Evolutionary conservation across 176 grass and related monocot species (phyloP).

Genomic region (Eremochloa ophiuroides): DNA sequence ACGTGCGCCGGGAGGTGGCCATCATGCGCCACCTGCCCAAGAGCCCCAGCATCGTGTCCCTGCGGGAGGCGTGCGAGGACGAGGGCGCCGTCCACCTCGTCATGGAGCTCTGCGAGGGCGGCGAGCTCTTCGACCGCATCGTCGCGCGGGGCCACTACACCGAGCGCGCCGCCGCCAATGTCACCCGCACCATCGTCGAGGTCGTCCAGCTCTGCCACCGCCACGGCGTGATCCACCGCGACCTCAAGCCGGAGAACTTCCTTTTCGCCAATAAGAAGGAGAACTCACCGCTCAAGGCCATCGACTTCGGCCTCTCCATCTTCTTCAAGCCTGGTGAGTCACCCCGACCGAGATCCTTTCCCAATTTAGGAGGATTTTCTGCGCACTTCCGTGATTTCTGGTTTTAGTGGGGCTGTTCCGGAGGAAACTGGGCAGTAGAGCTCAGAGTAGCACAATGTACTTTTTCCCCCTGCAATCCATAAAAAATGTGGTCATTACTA

Average conservation of each 20-base stretch:
- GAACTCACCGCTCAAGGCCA: conserved; percentile 94
- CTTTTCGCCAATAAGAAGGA: conserved; percentile 96
- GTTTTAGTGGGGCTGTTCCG: conserved; percentile 5
- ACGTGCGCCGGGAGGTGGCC: conserved; percentile 95
- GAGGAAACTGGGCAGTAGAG: not conserved
- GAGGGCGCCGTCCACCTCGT: conserved; percentile 92
- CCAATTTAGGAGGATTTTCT: conserved; percentile 26
- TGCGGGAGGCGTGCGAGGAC: conserved; percentile 95
- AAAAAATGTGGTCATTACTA: not conserved
- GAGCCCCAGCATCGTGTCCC: conserved; percentile 67
- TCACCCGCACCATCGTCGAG: conserved; percentile 86
- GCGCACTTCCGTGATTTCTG: not conserved
- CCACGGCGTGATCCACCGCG: conserved; percentile 92
- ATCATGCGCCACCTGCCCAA: conserved; percentile 96
- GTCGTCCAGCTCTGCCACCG: conserved; percentile 97
- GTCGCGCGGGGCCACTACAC: conserved; percentile 92
- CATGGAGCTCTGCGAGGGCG: conserved; percentile 99
- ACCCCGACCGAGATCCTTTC: conserved; percentile 26
- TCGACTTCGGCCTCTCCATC: conserved; percentile 96
- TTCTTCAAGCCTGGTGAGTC: conserved; percentile 95
- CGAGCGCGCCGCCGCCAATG: conserved; percentile 78
- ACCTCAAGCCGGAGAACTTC: conserved; percentile 98
- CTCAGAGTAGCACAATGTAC: not conserved
- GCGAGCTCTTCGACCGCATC: conserved; percentile 99
- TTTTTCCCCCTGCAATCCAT: not conserved